Conservation (phyloP, 805 yeast species). For the Teunomyces lycoperdinae region DNA sequence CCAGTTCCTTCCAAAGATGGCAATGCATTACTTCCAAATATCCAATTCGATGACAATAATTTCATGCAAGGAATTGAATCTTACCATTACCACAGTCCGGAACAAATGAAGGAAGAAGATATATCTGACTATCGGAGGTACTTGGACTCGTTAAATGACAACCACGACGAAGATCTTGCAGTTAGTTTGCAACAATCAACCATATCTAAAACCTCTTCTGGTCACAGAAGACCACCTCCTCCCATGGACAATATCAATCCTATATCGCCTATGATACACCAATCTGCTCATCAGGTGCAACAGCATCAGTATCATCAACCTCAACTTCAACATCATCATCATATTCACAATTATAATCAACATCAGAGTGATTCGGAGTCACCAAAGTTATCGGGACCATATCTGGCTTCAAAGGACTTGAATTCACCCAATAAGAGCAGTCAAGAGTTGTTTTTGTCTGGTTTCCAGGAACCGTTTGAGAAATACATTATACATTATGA, state of each 20-base stretch:
- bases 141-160: conserved; percentile 15
- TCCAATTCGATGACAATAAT: conserved; percentile 19
- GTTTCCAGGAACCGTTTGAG: conserved; percentile 26
- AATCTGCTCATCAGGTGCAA: not conserved
- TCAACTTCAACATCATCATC: too few species aligned
- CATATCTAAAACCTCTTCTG: not conserved
- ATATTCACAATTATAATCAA: too few species aligned
- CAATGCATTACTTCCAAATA: conserved; percentile 23
- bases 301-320: too few species aligned
- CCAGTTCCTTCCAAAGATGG: conserved; percentile 15
- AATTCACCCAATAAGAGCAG: not conserved
- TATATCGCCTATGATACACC: not conserved
- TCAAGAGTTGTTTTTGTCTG: conserved; percentile 1
- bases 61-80: not conserved
- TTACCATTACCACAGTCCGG: not conserved
- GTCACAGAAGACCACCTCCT: conserved; percentile 6
- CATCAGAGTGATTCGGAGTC: not conserved
- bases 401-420: not conserved
- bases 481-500: conserved; percentile 21
- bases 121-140: conserved; percentile 23
- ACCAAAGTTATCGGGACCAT: not conserved
- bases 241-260: conserved; percentile 2
- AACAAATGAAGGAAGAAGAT: conserved; percentile 5
- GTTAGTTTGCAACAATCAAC: not conserved
- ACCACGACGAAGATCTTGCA: conserved; percentile 1